A percentile compares a stretch with the other conserved stretches of the same genome.
These are phyloP conservation scores for Nothophaeocryptopus gaeumannii DNA, from an alignment of 2,329 filamentous ascomycete genomes.

Conservation along the genomic window DNA sequence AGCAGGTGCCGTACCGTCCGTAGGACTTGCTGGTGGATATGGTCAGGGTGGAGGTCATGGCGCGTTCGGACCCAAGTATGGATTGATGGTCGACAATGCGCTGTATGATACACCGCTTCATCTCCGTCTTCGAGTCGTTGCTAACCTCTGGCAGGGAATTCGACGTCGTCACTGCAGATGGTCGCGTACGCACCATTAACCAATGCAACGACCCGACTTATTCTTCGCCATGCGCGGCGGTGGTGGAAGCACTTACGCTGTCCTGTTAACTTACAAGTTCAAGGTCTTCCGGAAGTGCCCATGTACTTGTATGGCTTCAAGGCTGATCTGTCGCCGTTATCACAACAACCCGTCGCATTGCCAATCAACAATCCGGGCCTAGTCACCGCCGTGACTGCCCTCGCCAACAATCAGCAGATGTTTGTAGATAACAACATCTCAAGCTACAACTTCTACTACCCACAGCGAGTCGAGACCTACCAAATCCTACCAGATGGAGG, in stretches of 20 bases:
- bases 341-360: neutral
- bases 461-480: neutral
- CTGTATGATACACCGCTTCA: too few species aligned
- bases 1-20: conserved; percentile 21
- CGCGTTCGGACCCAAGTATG: conserved; percentile 20
- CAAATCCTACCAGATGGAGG: neutral
- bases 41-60: conserved; percentile 24
- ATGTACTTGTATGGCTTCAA: neutral
- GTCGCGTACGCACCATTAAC: conserved; percentile 20
- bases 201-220: conserved; percentile 46
- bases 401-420: neutral
- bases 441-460: conserved; percentile 6
- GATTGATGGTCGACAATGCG: conserved; percentile 27
- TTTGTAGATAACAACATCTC: conserved; percentile 1
- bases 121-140: too few species aligned
- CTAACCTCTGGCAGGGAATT: conserved; percentile 12
- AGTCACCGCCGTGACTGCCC: neutral
- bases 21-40: conserved; percentile 27
- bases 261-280: too few species aligned
- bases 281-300: too few species aligned
- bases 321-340: neutral
- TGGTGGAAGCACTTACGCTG: too few species aligned
- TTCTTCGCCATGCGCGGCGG: too few species aligned
- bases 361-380: conserved; percentile 3
- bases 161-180: conserved; percentile 21